Evolutionary conservation across 345 rosid species (phyloP).

Genomic region (Jatropha curcas): DNA sequence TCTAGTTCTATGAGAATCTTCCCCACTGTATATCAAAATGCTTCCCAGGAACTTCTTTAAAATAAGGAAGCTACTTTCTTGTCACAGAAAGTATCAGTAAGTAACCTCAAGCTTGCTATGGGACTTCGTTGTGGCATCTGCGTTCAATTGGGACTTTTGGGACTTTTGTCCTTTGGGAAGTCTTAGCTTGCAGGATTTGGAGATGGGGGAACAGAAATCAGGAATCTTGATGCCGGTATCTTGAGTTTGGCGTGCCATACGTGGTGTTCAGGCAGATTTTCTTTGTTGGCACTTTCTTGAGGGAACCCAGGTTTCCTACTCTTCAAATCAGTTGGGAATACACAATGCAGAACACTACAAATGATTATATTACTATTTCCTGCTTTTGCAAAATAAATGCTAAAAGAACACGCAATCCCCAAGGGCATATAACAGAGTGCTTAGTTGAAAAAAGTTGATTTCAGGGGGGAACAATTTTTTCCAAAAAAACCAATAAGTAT

Average conservation of each 20-base stretch:
- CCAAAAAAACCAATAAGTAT: slow-evolving; percentile 1
- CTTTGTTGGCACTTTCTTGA: slow-evolving; percentile 70
- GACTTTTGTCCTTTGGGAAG: slow-evolving; percentile 71
- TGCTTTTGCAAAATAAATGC: neutral
- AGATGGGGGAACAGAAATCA: slow-evolving; percentile 52
- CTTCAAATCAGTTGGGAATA: slow-evolving; percentile 17
- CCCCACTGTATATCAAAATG: neutral
- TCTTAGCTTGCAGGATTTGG: slow-evolving; percentile 49
- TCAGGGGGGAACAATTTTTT: neutral
- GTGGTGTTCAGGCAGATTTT: slow-evolving; percentile 69
- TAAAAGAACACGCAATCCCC: too few relatives aligned
- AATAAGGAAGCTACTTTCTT: neutral
- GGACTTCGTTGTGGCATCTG: slow-evolving; percentile 66
- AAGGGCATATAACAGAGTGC: too few relatives aligned
- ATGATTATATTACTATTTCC: neutral
- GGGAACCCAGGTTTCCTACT: slow-evolving; percentile 52
- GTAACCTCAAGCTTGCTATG: slow-evolving; percentile 76
- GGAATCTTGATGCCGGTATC: slow-evolving; percentile 46
- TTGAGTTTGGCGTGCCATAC: slow-evolving; percentile 69
- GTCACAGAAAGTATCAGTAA: neutral
- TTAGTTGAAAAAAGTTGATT: too few relatives aligned
- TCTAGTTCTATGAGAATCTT: neutral
- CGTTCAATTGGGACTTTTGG: slow-evolving; percentile 75
- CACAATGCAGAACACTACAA: slow-evolving; percentile 15
- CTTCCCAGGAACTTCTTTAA: neutral